These are phyloP conservation scores for Hericium alpestre DNA, from an alignment of 768 basidiomycete genomes.

Conservation along the genomic window DNA sequence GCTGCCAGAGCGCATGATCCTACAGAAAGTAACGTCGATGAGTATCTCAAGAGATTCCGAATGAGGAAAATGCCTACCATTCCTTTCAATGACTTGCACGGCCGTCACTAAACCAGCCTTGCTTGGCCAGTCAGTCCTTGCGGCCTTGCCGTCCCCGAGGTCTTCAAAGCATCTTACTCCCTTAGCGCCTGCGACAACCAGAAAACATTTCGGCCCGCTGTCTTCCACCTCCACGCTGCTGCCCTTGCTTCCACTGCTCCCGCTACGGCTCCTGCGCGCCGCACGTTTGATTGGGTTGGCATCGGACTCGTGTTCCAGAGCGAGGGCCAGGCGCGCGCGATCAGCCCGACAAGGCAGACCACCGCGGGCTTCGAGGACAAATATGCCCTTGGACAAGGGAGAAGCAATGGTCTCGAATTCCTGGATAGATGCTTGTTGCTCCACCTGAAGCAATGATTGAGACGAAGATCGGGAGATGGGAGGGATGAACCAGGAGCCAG, in stretches of 20 bases:
- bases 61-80: slow-evolving; percentile 29
- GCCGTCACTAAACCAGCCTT: slow-evolving; percentile 40
- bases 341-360: slow-evolving; percentile 37
- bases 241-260: not conserved
- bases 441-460: not conserved
- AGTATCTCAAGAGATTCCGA: not conserved
- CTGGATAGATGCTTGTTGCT: slow-evolving; percentile 15
- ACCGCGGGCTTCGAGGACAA: slow-evolving; percentile 45
- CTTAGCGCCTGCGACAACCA: slow-evolving; percentile 46
- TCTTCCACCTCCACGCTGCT: slow-evolving; percentile 13
- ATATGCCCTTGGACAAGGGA: slow-evolving; percentile 36
- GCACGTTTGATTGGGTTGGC: not conserved
- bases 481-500: slow-evolving; percentile 23
- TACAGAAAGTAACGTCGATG: slow-evolving; percentile 25
- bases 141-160: slow-evolving; percentile 56
- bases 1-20: slow-evolving; percentile 40
- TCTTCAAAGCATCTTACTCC: slow-evolving; percentile 47
- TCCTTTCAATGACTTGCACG: slow-evolving; percentile 47
- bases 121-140: slow-evolving; percentile 52
- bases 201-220: slow-evolving; percentile 26
- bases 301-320: slow-evolving; percentile 12
- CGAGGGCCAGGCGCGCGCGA: slow-evolving; percentile 30
- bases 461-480: not conserved
- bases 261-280: not conserved
- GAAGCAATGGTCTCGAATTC: slow-evolving; percentile 28